These are phyloP conservation scores for Boletellus emodensis DNA, from an alignment of 768 basidiomycete species.

Conservation along the genomic window DNA sequence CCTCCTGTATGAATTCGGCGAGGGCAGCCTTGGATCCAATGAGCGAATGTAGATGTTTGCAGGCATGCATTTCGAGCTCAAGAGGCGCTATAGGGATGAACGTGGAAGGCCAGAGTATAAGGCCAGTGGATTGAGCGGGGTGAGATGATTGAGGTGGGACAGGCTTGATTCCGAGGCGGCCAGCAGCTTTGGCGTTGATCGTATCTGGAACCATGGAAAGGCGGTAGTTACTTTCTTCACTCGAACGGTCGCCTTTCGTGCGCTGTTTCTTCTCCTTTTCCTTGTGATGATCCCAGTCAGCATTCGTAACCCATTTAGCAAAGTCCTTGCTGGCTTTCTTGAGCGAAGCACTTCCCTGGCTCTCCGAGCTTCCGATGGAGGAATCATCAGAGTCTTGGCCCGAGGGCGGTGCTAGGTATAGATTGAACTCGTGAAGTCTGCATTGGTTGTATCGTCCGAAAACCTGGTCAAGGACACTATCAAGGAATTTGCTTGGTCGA, in stretches of 20 bases:
- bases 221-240: constrained; percentile 20
- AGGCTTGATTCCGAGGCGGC: constrained; percentile 34
- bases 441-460: constrained; percentile 49
- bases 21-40: constrained; percentile 61
- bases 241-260: constrained; percentile 24
- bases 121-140: constrained; percentile 56
- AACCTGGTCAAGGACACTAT: constrained; percentile 39
- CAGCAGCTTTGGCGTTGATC: constrained; percentile 36
- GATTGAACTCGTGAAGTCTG: constrained; percentile 46
- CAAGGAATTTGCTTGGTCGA: constrained; percentile 49
- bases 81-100: constrained; percentile 54
- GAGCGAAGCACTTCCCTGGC: constrained; percentile 17
- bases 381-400: constrained; percentile 18
- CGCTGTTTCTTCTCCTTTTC: constrained; percentile 23
- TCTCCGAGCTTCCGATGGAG: constrained; percentile 25
- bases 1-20: constrained; percentile 41
- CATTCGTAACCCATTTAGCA: constrained; percentile 34
- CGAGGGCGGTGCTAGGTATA: constrained; percentile 53
- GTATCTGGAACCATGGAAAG: constrained; percentile 25
- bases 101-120: constrained; percentile 55
- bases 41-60: constrained; percentile 62
- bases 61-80: constrained; percentile 74
- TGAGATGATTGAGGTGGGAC: constrained; percentile 13
- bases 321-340: constrained; percentile 32
- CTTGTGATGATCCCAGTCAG: constrained; percentile 35